Base-by-base conservation (phyloP, 2,329 filamentous ascomycete genomes). In the Saccharata proteae region DNA sequence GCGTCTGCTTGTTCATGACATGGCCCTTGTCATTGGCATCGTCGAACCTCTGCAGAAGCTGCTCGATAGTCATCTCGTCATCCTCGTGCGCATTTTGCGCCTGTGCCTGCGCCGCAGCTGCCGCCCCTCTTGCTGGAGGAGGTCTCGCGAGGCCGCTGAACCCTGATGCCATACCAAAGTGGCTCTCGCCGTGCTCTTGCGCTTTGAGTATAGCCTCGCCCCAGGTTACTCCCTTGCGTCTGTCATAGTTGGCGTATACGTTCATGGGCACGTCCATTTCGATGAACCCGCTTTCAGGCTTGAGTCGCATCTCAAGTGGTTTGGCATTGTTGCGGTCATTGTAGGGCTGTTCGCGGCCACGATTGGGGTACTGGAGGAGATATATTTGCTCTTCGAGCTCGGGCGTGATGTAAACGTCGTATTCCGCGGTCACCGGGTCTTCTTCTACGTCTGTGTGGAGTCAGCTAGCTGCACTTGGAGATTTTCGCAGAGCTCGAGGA, bases 191-290 rank as follows among this genome's bases (percentile, higher is more conserved):
- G 14, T 60, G 56, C 3, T 59, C 59, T 29, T 58, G 59, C 12
- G 54, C 52, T 43, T 70, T 71, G 38, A 65, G 61, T 40, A 96
- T 62, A 2, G 80, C 75, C 47, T 81, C 74, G 12, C 86, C 90
- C 72, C 84, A 96, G 41, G 73, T 69, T 30, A 90, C 61, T 28
- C 84, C 88, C 60, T 88, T 85, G 42, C 72, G 70, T 42, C 78
- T 71, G 59, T 96, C 85, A 64, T 93, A 96, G 49, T 82, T 78
- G 54, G 28, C 39, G 75, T 76, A 61, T 77, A 55, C 48, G 36
- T 55, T 74, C 44, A 94, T 65, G 4, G 84, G 83, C n/a, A 94
- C 70, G 53, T 98, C 90, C 31, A 96, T 67, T 59, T 98, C 90
- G 35, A 94, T 66, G 60, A 94, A 81, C 34, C 86, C 86, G 0